These are phyloP conservation scores for Vaccinium corymbosum DNA, from an alignment of 148 eudicot genomes.

Conservation along the genomic window DNA sequence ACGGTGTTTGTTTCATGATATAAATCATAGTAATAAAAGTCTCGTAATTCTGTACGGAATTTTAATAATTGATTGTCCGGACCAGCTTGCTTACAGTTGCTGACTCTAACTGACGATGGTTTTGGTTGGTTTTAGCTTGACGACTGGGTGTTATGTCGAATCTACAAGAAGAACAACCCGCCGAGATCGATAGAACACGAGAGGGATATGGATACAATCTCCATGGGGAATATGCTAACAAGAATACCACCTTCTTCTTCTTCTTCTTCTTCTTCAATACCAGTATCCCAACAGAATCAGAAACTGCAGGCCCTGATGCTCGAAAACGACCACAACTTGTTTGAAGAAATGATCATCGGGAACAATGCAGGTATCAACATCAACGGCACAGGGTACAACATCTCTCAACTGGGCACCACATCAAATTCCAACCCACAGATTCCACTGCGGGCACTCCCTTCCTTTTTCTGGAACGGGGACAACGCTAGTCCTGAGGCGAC, in stretches of 20 bases:
- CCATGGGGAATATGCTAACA: constrained; percentile 37
- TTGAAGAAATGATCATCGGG: constrained; percentile 34
- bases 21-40: too few species aligned
- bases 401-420: constrained; percentile 8
- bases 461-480: constrained; percentile 27
- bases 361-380: not conserved
- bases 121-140: constrained; percentile 44
- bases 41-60: too few species aligned
- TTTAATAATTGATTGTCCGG: not conserved
- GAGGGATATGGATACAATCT: constrained; percentile 27
- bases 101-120: not conserved
- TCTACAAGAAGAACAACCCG: constrained; percentile 68
- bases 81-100: not conserved
- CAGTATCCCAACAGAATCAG: constrained; percentile 3
- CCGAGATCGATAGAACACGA: constrained; percentile 58
- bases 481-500: not conserved
- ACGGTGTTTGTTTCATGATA: not conserved
- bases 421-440: constrained; percentile 9
- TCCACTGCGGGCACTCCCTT: constrained; percentile 27
- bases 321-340: constrained; percentile 37
- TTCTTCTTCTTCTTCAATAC: constrained; percentile 9
- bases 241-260: constrained; percentile 22
- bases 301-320: constrained; percentile 17
- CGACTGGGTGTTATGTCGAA: constrained; percentile 87
- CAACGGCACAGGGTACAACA: not conserved